A percentile compares a stretch with the other conserved stretches of the same genome.
phyloP scores from a whole-genome alignment of 805 yeast genomes.

The Wickerhamomyces rabaulensis region DNA sequence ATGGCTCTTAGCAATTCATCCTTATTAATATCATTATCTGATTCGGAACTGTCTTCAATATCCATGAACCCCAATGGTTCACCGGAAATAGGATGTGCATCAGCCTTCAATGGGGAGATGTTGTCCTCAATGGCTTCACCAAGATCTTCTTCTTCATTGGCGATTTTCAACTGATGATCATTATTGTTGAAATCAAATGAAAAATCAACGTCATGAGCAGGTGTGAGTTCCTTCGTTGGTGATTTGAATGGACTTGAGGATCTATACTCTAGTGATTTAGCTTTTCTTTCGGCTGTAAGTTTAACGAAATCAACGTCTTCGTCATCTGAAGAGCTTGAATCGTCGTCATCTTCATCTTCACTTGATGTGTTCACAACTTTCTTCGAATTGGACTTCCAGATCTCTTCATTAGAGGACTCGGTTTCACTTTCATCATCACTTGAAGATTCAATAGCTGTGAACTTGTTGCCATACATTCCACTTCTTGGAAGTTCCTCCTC shows the following conservation, averaged over 20 bases:
- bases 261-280: constrained; percentile 42
- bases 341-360: constrained; percentile 30
- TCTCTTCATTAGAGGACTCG: constrained; percentile 20
- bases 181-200: constrained; percentile 38
- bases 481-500: constrained; percentile 12
- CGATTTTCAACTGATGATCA: constrained; percentile 28
- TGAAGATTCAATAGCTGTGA: constrained; percentile 31
- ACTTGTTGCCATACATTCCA: constrained; percentile 9
- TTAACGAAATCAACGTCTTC: constrained; percentile 69
- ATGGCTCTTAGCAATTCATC: constrained; percentile 36
- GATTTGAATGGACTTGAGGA: constrained; percentile 27
- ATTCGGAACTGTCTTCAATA: constrained; percentile 29
- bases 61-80: constrained; percentile 20
- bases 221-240: constrained; percentile 9
- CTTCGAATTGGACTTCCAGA: constrained; percentile 22
- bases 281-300: constrained; percentile 63
- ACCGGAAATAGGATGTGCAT: constrained; percentile 9
- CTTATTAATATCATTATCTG: constrained; percentile 59
- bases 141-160: constrained; percentile 47
- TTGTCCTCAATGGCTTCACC: constrained; percentile 46
- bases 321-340: constrained; percentile 52
- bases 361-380: constrained; percentile 28
- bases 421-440: constrained; percentile 25
- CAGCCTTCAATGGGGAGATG: constrained; percentile 12
- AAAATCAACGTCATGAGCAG: constrained; percentile 31